Conservation (phyloP, 768 basidiomycete genomes). For the Rhodotorula graminis region DNA sequence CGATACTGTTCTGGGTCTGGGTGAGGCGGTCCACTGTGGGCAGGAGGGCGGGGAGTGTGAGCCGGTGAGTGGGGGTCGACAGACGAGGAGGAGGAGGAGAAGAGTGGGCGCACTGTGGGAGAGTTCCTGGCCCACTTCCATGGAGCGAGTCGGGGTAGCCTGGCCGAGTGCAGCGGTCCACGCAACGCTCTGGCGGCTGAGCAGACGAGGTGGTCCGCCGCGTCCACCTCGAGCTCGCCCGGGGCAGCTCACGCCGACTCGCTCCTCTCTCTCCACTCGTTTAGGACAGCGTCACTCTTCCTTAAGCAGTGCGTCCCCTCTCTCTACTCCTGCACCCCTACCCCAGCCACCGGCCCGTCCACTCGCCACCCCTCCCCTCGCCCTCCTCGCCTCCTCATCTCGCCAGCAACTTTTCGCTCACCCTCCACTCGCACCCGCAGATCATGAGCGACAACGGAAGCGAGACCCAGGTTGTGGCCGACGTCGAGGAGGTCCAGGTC, state of each 20-base stretch:
- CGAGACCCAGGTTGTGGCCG: constrained; percentile 36
- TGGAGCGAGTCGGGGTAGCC: not conserved
- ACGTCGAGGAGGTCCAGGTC: constrained; percentile 51
- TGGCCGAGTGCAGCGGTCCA: no score
- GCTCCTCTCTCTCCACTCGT: constrained; percentile 9
- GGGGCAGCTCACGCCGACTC: not conserved
- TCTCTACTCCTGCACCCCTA: not conserved
- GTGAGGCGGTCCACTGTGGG: constrained; percentile 86
- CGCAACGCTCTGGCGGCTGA: no score
- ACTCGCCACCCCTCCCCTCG: no score
- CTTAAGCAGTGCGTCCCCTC: constrained; percentile 1
- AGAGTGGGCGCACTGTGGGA: constrained; percentile 22
- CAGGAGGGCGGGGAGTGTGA: not conserved
- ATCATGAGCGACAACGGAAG: constrained; percentile 39
- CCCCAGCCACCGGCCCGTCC: not conserved
- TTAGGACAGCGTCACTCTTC: constrained; percentile 38
- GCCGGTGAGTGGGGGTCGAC: not conserved
- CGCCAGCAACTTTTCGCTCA: constrained; percentile 1
- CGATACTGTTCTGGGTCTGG: constrained; percentile 89
- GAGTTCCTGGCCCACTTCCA: not conserved
- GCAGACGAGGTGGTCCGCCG: no score
- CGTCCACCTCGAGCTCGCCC: not conserved
- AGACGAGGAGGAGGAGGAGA: not conserved
- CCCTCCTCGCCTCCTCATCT: not conserved
- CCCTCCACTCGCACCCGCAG: not conserved